These are phyloP conservation scores for Excoecaria cochinchinensis DNA, from an alignment of 345 rosid species.

Conservation along the genomic window DNA sequence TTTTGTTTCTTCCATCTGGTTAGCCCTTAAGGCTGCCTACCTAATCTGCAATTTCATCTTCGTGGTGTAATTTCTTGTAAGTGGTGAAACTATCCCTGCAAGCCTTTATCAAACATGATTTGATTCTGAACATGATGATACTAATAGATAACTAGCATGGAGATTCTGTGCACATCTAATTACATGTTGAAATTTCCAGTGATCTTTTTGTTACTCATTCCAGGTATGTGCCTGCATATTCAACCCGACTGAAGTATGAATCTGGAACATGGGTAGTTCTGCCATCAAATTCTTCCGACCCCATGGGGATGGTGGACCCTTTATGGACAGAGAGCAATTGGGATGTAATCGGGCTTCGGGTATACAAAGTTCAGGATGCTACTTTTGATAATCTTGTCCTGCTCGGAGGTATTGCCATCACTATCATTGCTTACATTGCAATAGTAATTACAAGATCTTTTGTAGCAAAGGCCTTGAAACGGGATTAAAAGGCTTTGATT, in stretches of 20 bases:
- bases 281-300: conserved; percentile 60
- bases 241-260: conserved; percentile 77
- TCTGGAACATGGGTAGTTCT: conserved; percentile 64
- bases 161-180: neutral
- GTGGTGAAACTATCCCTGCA: neutral
- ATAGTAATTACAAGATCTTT: conserved; percentile 46
- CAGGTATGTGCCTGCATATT: conserved; percentile 95
- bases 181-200: neutral
- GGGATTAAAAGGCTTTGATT: conserved; percentile 47
- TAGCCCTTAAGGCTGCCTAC: neutral
- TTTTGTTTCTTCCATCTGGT: no score
- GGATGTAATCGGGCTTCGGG: conserved; percentile 61
- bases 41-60: neutral
- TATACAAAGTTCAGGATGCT: conserved; percentile 61
- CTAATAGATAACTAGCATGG: neutral
- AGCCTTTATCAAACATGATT: no score
- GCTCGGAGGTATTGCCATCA: conserved; percentile 55
- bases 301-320: conserved; percentile 77
- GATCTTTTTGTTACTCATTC: conserved; percentile 12
- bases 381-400: conserved; percentile 61
- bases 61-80: neutral
- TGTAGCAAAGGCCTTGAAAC: conserved; percentile 68
- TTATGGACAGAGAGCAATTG: conserved; percentile 98
- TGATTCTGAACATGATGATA: neutral
- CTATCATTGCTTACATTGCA: conserved; percentile 59